These are phyloP conservation scores for Arctium lappa DNA, from an alignment of 129 eudicot genomes.

Conservation along the genomic window DNA sequence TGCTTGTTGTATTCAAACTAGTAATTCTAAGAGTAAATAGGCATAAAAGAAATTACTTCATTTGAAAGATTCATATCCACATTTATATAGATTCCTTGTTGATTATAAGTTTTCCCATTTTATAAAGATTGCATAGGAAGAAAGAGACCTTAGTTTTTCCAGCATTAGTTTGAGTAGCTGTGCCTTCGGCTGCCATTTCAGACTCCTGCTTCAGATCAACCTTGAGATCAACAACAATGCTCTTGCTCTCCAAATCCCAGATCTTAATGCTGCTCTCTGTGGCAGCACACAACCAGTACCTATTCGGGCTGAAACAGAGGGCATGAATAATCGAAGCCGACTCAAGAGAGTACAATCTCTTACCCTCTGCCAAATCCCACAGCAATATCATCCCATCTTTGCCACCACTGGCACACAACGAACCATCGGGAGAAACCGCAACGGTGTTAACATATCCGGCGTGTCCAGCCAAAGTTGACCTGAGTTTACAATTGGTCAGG, in stretches of 20 bases:
- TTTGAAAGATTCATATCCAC: not conserved
- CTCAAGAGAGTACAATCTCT: conserved; percentile 54
- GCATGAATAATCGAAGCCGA: conserved; percentile 56
- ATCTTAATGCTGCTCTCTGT: conserved; percentile 68
- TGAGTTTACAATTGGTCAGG: conserved; percentile 57
- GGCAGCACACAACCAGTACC: conserved; percentile 83
- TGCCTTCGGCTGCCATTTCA: conserved; percentile 58
- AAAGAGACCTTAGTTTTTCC: conserved; percentile 50
- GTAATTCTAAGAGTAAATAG: too few relatives aligned
- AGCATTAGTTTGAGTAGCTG: conserved; percentile 44
- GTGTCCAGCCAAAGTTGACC: conserved; percentile 53
- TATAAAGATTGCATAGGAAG: not conserved
- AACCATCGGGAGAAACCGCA: conserved; percentile 77
- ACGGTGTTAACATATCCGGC: conserved; percentile 55
- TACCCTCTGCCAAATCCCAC: conserved; percentile 83
- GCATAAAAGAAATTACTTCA: not conserved
- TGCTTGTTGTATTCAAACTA: not conserved
- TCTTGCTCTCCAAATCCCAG: conserved; percentile 73
- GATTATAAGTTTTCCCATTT: not conserved
- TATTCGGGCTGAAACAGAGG: conserved; percentile 66
- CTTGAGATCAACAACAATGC: conserved; percentile 53
- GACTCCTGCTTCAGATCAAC: conserved; percentile 72
- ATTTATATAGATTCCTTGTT: not conserved
- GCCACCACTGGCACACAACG: conserved; percentile 76
- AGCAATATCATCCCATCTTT: conserved; percentile 67